Base-by-base conservation (phyloP, 805 yeast genomes). In the Ogataea corticis region DNA sequence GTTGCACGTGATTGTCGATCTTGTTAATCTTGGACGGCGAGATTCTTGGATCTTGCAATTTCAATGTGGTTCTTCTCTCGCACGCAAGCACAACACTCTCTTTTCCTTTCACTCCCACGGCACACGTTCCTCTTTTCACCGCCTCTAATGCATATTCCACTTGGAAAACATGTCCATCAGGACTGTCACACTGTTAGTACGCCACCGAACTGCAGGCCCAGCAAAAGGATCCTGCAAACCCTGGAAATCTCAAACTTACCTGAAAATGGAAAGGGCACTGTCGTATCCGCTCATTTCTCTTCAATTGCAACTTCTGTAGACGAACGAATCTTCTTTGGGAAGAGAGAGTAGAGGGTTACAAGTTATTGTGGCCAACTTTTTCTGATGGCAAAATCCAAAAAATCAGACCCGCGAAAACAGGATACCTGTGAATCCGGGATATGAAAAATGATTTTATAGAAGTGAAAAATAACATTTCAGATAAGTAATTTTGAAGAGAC, bases 131-230 rank as follows among this genome's bases (percentile, higher is more conserved):
- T 70, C 98, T 81, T 65, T 92, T 94, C 36, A 94, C 99, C 0
- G 99, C 99, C 66, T 94, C 99, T 32, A 86, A 77, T 19, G 99
- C 99, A 61, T 94, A 94, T 68, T 94, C 98, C 33, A 94, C 99
- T 77, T 94, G 99, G 76, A 92, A 92, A 65, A 92, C 96, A 67
- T 92, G 97, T 49, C 99, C 99, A 72, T 92, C 99, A 55, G 99
- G 99, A 68, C 94, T 86, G 56, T 17, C 3, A 16, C 7, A 11
- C n/a, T 45, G 52, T 46, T 50, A 48, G 50, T 35, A 34, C 18
- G 14, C 13, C 14, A 35, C 30, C 23, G 31, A 23, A 35, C 17
- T 25, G 15, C 3, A 31, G 5, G 18, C 7, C 35, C 15, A 13
- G 9, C 10, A 16, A 21, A 21, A 21, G 9, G n/a, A n/a, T n/a